Evolutionary conservation across 495 filamentous ascomycete species (phyloP).

Genomic region (Neurospora sp.): DNA sequence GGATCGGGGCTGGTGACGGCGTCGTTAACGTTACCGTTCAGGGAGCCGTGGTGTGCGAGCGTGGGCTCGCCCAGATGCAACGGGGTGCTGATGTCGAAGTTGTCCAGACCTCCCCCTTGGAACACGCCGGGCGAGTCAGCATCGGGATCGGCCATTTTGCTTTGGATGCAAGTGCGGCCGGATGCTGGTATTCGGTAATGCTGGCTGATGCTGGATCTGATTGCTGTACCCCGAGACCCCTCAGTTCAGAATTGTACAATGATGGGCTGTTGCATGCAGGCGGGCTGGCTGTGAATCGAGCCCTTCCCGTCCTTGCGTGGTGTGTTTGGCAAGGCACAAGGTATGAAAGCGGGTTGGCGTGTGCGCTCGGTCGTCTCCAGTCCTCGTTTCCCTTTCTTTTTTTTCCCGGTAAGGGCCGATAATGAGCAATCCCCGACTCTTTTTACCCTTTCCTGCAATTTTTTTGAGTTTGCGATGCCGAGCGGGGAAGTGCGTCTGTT

Average conservation of each 20-base stretch:
- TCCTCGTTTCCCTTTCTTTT: neutral
- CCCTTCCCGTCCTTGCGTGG: neutral
- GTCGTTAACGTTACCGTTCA: slow-evolving; percentile 5
- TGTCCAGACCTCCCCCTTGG: slow-evolving; percentile 12
- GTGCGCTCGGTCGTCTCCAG: neutral
- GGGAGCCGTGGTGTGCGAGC: slow-evolving; percentile 5
- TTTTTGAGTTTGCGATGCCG: neutral
- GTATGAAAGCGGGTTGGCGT: neutral
- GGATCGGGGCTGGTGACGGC: slow-evolving; percentile 11
- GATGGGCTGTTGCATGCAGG: slow-evolving; percentile 24
- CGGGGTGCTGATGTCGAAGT: slow-evolving; percentile 8
- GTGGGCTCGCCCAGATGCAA: slow-evolving; percentile 3
- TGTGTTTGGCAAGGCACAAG: neutral
- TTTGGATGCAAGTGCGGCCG: neutral
- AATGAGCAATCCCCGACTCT: neutral
- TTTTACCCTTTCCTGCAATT: neutral
- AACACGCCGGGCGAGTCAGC: slow-evolving; percentile 20
- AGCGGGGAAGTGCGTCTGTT: neutral
- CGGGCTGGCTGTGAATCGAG: neutral
- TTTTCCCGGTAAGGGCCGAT: neutral
- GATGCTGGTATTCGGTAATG: neutral
- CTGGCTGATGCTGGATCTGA: neutral
- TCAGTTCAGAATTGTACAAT: neutral
- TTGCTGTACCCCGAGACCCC: neutral
- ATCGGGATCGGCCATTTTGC: slow-evolving; percentile 18